Evolutionary conservation across 2,329 filamentous ascomycete species (phyloP).

Genomic region (Venturia effusa): DNA sequence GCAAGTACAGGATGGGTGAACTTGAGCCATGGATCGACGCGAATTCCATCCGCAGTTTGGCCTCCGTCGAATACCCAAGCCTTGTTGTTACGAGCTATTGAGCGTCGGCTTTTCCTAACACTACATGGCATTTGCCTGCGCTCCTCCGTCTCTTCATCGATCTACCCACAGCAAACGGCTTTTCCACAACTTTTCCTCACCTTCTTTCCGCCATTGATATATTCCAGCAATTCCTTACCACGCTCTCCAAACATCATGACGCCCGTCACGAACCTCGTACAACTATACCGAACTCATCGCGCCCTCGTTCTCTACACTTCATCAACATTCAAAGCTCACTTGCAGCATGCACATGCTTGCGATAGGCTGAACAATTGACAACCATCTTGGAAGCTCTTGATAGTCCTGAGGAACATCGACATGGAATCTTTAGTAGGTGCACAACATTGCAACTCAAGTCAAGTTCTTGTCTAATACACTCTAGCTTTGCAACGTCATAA

Average conservation of each 20-base stretch:
- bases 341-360: neutral
- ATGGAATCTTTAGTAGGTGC: too few relatives aligned
- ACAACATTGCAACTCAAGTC: too few relatives aligned
- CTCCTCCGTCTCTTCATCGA: neutral
- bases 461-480: too few relatives aligned
- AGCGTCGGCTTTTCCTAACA: neutral
- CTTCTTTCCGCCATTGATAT: neutral
- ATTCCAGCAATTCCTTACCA: neutral
- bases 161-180: neutral
- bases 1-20: constrained; percentile 77
- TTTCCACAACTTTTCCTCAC: neutral
- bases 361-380: neutral
- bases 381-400: too few relatives aligned
- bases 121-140: neutral
- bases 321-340: neutral
- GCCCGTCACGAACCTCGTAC: neutral
- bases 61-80: neutral
- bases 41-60: constrained; percentile 87
- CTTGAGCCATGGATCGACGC: constrained; percentile 99
- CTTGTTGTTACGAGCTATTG: neutral
- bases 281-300: neutral
- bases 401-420: too few relatives aligned
- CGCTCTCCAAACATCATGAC: neutral
- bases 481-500: too few relatives aligned
- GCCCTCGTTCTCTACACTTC: neutral